These are phyloP conservation scores for Chenopodium suecicum DNA, from an alignment of 148 eudicot genomes.

Conservation along the genomic window DNA sequence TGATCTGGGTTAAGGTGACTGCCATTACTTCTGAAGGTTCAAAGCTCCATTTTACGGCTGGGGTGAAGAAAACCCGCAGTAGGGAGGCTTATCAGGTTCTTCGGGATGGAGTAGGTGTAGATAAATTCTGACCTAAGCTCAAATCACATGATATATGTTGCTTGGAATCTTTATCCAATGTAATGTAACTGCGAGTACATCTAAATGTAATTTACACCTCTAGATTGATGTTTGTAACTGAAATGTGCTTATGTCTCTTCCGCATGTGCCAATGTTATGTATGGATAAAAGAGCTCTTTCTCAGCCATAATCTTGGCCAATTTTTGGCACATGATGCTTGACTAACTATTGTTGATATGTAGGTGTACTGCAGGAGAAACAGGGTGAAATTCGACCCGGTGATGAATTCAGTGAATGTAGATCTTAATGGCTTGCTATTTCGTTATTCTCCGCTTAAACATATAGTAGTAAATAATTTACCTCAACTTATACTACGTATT, in stretches of 20 bases:
- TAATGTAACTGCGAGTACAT: not conserved
- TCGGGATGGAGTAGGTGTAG: constrained; percentile 68
- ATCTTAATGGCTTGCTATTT: no score
- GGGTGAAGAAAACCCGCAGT: constrained; percentile 76
- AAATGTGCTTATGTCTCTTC: not conserved
- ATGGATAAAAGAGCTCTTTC: no score
- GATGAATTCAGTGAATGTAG: no score
- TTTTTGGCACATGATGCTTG: no score
- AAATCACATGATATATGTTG: not conserved
- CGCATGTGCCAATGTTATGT: not conserved
- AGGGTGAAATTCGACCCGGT: no score
- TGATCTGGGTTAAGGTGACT: constrained; percentile 87
- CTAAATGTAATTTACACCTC: not conserved
- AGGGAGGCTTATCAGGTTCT: constrained; percentile 83
- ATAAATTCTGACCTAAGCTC: constrained; percentile 51
- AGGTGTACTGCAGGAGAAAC: no score
- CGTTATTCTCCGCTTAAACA: no score
- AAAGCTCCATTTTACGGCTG: constrained; percentile 73
- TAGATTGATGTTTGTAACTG: not conserved
- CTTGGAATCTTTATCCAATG: constrained; percentile 11
- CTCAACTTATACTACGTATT: no score
- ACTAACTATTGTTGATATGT: no score
- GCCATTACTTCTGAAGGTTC: constrained; percentile 65
- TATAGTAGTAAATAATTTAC: no score
- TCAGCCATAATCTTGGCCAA: no score